Evolutionary conservation across 2,329 filamentous ascomycete genomes (phyloP), one percentile per base, ranked within the genome.

Genomic region (Microdochium trichocladiopsis): DNA sequence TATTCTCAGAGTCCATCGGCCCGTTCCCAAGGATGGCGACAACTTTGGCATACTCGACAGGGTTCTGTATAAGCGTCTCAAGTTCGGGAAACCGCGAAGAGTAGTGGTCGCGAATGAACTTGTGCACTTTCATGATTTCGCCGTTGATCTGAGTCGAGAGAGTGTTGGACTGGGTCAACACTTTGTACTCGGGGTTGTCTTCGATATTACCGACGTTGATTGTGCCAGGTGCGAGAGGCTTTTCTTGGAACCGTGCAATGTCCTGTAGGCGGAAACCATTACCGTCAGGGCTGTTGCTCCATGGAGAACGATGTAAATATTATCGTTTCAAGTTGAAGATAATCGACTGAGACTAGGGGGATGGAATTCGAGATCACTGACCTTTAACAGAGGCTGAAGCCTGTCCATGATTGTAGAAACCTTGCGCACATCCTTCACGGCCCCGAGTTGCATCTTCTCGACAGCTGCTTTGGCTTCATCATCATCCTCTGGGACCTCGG

Each of bases 61-160:
- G 91, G 62, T 93, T 96, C 53, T 89, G 90, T 55, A 99, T 87
- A 31, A 99, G 81, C 21, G 80, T 80, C 69, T 99, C 94, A 41
- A 99, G 81, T 69, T 96, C 93, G 0, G 94, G 93, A 63, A 97
- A 99, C 55, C 93, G 84, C 18, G 88, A 80, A 10, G 92, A 96
- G 72, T 99, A 99, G 70, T 96, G 90, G 63, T 99, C 94, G 63
- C 93, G 84, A 54, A 96, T 90, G 69, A 90, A 95, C 72, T 99
- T 99, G 77, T 99, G 94, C 22, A 97, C 89, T 8, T 94, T 80
- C 31, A 88, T 88, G 47, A 97, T 88, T 69, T 97, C 93, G 65
- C 89, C 90, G 60, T 96, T 92, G 59, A 97, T 96, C 57, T 88
- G 87, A 5, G 93, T 95, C 1, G 94, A 95, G 8, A 95, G 79